Evolutionary conservation across 257 asterid genomes (phyloP).

Genomic region (Cordia subcordata): DNA sequence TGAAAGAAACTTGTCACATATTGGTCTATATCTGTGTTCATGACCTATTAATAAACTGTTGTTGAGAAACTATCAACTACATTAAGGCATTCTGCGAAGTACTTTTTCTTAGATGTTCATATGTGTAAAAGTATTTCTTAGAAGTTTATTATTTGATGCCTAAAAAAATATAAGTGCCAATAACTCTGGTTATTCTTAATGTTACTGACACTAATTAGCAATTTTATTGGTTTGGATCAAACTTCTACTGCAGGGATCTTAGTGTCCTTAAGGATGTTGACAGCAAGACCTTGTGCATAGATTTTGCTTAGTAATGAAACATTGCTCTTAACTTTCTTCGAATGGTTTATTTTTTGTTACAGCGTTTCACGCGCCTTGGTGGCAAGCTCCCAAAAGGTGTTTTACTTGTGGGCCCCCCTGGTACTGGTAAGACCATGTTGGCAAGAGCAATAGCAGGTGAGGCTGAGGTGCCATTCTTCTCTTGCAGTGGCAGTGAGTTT

Average conservation of each 20-base stretch:
- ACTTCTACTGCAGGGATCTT: neutral
- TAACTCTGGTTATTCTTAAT: neutral
- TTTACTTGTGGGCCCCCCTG: conserved; percentile 93
- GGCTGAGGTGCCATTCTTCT: conserved; percentile 94
- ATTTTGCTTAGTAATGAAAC: conserved; percentile 5
- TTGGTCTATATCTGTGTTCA: neutral
- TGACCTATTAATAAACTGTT: neutral
- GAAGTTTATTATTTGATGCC: neutral
- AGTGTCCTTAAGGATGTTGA: neutral
- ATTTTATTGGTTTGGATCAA: neutral
- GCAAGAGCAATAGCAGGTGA: conserved; percentile 99
- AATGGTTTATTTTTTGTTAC: conserved; percentile 26
- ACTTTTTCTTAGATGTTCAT: neutral
- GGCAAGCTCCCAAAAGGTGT: conserved; percentile 99
- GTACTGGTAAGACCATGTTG: conserved; percentile 96
- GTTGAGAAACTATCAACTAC: neutral
- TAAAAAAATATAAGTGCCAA: neutral
- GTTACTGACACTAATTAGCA: neutral
- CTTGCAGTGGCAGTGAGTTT: conserved; percentile 97
- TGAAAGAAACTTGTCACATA: neutral
- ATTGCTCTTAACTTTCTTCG: conserved; percentile 17
- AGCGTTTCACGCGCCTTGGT: conserved; percentile 95
- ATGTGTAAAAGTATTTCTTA: neutral
- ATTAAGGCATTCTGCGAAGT: neutral
- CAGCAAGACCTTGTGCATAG: neutral